Base-by-base conservation (phyloP, 1,284 basidiomycete genomes). In the Schizophyllum amplum region DNA sequence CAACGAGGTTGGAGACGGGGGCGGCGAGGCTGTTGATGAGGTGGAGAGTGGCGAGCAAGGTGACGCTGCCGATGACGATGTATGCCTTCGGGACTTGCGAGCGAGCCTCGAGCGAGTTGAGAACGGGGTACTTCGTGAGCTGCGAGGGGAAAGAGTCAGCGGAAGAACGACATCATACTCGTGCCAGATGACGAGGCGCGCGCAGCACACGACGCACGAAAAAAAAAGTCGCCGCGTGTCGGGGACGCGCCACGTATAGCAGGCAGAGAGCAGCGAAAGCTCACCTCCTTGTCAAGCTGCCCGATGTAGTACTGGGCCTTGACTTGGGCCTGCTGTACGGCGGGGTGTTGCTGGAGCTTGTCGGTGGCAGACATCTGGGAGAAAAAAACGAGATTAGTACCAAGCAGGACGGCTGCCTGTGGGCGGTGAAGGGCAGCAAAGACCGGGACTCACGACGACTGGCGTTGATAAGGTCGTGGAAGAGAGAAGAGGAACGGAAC, bases 31-130 rank as follows among this genome's bases (percentile, higher is more conserved):
- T 76, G 75, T 93, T 94, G 80, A 93, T 77, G 67, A 85, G 81
- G 75, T 92, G 87, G 66, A 92, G 79, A 67, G 87, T 67, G 57
- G 78, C 72, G 66, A 89, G 70, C 69, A 94, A 71, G 57, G 78
- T 66, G 61, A 87, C 76, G 62, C 81, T 79, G 59, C 89, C 92
- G 65, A 98, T 74, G 66, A 91, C 92, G 62, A 87, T 81, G 74
- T 96, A 95, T 20, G 92, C 83, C 83, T 98, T 98, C 66, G 96
- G 95, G 50, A 98, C 76, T 68, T 92, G 88, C 5, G 93, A 95
- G 72, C 87, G 88, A 71, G 89, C 81, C 79, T 99, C 95, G 65
- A 98, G 71, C 67, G 83, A 79, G 75, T 81, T 84, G 67, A 95
- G 78, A 59, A 87, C 78, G 33, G 94, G 90, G 76, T 95, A 98